Percentiles rank a stretch among this genome's conserved stretches.
Conservation (phyloP, 2,329 filamentous ascomycete genomes). For the Aureobasidium pullulans region DNA sequence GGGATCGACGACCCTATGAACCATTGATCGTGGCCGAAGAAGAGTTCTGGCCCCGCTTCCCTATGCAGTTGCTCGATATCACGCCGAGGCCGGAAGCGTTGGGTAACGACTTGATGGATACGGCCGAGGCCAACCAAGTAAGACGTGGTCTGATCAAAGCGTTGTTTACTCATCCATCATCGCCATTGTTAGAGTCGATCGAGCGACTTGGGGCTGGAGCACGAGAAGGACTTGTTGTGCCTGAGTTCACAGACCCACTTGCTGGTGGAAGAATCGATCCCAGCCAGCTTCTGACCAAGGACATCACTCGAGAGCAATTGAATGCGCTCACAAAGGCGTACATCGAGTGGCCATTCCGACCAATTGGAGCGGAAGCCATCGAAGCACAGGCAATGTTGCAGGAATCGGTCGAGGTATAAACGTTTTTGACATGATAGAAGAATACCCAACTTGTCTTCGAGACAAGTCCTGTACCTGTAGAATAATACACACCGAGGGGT, state of each 20-base stretch:
- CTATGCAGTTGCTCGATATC: constrained; percentile 57
- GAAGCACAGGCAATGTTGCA: not conserved
- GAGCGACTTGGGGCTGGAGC: constrained; percentile 50
- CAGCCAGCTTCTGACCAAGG: constrained; percentile 40
- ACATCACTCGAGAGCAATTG: constrained; percentile 49
- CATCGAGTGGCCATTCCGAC: constrained; percentile 57
- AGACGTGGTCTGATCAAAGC: constrained; percentile 42
- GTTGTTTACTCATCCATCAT: constrained; percentile 30
- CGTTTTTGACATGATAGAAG: not conserved
- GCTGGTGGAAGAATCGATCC: constrained; percentile 40
- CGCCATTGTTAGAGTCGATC: constrained; percentile 39
- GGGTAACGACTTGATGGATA: constrained; percentile 23
- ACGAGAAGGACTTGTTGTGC: constrained; percentile 45
- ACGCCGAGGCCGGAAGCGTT: constrained; percentile 45
- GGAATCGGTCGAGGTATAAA: not conserved
- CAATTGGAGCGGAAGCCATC: constrained; percentile 14
- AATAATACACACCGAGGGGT: not conserved
- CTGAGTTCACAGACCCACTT: constrained; percentile 41
- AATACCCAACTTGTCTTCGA: not conserved
- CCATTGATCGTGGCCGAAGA: constrained; percentile 50
- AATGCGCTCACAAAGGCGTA: constrained; percentile 53
- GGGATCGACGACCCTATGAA: constrained; percentile 65
- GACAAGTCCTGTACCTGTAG: not conserved
- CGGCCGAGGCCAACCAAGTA: constrained; percentile 19
- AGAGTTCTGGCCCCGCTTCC: constrained; percentile 61